Evolutionary conservation across 2,329 filamentous ascomycete species (phyloP).

Genomic region (Aspergillus sp.): DNA sequence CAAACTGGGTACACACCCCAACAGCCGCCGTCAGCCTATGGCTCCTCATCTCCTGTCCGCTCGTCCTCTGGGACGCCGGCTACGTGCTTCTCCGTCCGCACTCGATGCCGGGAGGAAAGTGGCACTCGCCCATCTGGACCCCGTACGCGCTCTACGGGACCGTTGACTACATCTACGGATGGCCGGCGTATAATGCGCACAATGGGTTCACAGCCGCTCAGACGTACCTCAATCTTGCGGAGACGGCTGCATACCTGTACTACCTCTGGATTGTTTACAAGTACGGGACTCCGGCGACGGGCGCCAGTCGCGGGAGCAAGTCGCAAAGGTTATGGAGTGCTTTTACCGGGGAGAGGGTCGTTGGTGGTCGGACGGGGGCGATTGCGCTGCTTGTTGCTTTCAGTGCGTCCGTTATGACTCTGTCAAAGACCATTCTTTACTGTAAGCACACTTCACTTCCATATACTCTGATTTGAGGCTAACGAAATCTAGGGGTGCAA

Average conservation of each 20-base stretch:
- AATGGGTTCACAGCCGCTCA: slow-evolving; percentile 82
- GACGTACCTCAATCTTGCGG: slow-evolving; percentile 68
- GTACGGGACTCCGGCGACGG: slow-evolving; percentile 41
- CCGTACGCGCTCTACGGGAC: slow-evolving; percentile 81
- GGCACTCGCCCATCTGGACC: slow-evolving; percentile 73
- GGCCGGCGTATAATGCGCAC: slow-evolving; percentile 67
- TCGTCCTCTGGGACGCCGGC: slow-evolving; percentile 79
- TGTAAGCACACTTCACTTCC: slow-evolving; percentile 51
- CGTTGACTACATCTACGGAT: slow-evolving; percentile 82
- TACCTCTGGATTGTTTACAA: slow-evolving; percentile 62
- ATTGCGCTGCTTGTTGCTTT: slow-evolving; percentile 64
- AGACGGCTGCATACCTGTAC: slow-evolving; percentile 67
- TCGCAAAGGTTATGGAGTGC: slow-evolving; percentile 44
- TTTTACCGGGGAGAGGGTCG: slow-evolving; percentile 54
- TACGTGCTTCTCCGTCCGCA: slow-evolving; percentile 82
- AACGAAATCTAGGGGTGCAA: slow-evolving; percentile 53
- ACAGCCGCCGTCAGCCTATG: slow-evolving; percentile 67
- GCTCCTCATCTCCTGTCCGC: slow-evolving; percentile 74
- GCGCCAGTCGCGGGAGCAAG: slow-evolving; percentile 31
- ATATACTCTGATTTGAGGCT: not conserved
- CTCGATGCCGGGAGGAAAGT: slow-evolving; percentile 76
- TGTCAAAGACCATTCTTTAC: slow-evolving; percentile 71
- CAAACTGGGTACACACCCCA: slow-evolving; percentile 62
- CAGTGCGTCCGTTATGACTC: slow-evolving; percentile 64
- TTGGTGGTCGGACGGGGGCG: slow-evolving; percentile 58